Base-by-base conservation (phyloP, 768 basidiomycete genomes). In the Leccinum subgranulosum region DNA sequence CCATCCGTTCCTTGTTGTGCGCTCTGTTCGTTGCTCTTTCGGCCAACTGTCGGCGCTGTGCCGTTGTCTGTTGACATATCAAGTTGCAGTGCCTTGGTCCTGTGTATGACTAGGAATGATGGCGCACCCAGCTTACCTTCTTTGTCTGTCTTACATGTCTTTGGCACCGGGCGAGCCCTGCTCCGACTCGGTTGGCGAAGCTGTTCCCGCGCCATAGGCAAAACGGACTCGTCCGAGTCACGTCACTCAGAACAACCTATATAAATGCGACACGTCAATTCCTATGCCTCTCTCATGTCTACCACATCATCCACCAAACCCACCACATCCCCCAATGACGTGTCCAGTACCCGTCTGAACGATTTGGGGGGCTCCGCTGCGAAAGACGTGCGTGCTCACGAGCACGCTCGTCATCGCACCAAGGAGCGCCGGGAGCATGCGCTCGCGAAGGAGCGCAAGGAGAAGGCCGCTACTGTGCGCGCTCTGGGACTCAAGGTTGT, bases 391-490 rank as follows among this genome's bases (percentile, higher is more conserved):
- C 72, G 71, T 15, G 73, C 71, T 21, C 64, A 60, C 12, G 71
- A 73, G 61, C 73, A 69, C 29, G 72, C 71, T 8, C 71, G 73
- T 56, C 71, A 72, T 31, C 71, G 64, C 23, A 62, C 56, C 54
- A 73, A 72, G 59, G 69, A 71, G 55, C 69, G 70, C 27, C 72
- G 54, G 51, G 72, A 68, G 58, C 66, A 73, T 9, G 61, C 64
- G 12, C 68, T 70, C 6, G 59, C 63, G 9, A 70, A 60, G 70
- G 62, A 70, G 56, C 70, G 70, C 58, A 72, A 74, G 61, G 66
- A 72, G 58, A 66, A 62, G 59, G 66, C 59, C 7, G 58, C 66
- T 3, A 52, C 45, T 3, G 53, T 47, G 50, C 60, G 58, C 6
- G 57, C 58, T 27, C 23, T 62, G 6, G 68, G 66, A 12, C 45